A percentile compares a stretch with the other conserved stretches of the same genome.
phyloP scores from a whole-genome alignment of 2,329 filamentous ascomycete species.

The Exophiala mesophila region DNA sequence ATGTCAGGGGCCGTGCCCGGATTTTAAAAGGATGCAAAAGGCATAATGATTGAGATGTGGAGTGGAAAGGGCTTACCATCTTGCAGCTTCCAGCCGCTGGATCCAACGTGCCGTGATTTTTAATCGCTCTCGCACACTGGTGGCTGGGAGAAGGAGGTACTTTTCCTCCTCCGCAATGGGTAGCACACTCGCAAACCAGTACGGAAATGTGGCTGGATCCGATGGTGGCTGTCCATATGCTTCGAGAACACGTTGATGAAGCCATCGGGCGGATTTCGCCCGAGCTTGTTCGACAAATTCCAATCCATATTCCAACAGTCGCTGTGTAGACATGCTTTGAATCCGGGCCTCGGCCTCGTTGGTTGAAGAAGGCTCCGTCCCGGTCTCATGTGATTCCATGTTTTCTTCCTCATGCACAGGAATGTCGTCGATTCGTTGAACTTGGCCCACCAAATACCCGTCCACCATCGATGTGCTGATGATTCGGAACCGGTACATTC shows the following conservation, averaged over 20 bases:
- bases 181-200: slow-evolving; percentile 82
- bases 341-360: slow-evolving; percentile 35
- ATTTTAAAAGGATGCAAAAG: slow-evolving; percentile 12
- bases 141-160: slow-evolving; percentile 67
- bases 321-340: slow-evolving; percentile 62
- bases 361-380: slow-evolving; percentile 32
- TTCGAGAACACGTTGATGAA: slow-evolving; percentile 64
- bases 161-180: slow-evolving; percentile 75
- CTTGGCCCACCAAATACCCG: slow-evolving; percentile 71
- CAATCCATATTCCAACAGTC: slow-evolving; percentile 60
- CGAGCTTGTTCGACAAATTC: slow-evolving; percentile 67
- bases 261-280: slow-evolving; percentile 65
- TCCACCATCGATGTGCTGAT: slow-evolving; percentile 61
- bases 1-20: slow-evolving; percentile 21
- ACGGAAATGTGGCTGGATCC: slow-evolving; percentile 74
- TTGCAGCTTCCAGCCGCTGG: slow-evolving; percentile 58
- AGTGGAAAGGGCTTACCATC: slow-evolving; percentile 66
- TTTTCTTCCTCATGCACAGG: slow-evolving; percentile 73
- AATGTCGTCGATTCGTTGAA: slow-evolving; percentile 77
- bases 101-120: slow-evolving; percentile 83
- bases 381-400: slow-evolving; percentile 65
- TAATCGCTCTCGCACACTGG: slow-evolving; percentile 71
- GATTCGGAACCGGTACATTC: slow-evolving; percentile 71
- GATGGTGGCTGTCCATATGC: slow-evolving; percentile 73
- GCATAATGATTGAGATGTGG: no score